A percentile compares a stretch with the other conserved stretches of the same genome.
Conservation (phyloP, 352 stramenopile genomes). For the Globisporangium canariense region DNA sequence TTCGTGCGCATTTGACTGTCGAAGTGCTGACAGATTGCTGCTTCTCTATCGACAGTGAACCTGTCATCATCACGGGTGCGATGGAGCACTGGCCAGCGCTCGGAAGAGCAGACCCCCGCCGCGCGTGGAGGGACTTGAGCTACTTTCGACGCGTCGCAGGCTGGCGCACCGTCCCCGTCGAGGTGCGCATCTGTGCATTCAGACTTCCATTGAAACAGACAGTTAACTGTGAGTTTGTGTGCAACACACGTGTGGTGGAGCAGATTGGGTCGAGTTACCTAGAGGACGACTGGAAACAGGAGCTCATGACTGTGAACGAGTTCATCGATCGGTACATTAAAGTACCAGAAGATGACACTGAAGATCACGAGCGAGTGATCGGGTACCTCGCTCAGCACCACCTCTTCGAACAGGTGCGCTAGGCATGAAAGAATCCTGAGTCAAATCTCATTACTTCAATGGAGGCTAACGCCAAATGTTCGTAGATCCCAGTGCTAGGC, state of each 20-base stretch:
- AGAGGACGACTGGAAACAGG: slow-evolving; percentile 72
- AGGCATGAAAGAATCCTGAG: no score
- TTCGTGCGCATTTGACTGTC: neutral
- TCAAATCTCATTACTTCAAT: no score
- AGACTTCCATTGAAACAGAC: no score
- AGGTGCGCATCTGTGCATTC: slow-evolving; percentile 32
- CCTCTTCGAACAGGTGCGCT: slow-evolving; percentile 85
- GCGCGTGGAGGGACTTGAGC: slow-evolving; percentile 54
- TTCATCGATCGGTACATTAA: slow-evolving; percentile 68
- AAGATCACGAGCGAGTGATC: slow-evolving; percentile 7
- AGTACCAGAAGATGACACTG: neutral
- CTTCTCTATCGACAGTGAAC: slow-evolving; percentile 27
- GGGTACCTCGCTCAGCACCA: slow-evolving; percentile 88
- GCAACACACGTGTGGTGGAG: neutral
- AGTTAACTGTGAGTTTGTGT: no score
- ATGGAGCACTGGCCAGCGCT: slow-evolving; percentile 85
- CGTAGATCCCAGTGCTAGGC: slow-evolving; percentile 71
- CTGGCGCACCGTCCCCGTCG: slow-evolving; percentile 73
- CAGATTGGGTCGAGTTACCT: slow-evolving; percentile 80
- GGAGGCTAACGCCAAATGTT: neutral
- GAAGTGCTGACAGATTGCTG: neutral
- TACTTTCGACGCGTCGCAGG: slow-evolving; percentile 77
- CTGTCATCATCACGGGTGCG: slow-evolving; percentile 68
- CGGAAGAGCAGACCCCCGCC: slow-evolving; percentile 29
- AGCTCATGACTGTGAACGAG: slow-evolving; percentile 78